Evolutionary conservation across 345 rosid genomes (phyloP), one percentile per base, ranked within the genome.

Genomic region (Arabidopsis arenosa): DNA sequence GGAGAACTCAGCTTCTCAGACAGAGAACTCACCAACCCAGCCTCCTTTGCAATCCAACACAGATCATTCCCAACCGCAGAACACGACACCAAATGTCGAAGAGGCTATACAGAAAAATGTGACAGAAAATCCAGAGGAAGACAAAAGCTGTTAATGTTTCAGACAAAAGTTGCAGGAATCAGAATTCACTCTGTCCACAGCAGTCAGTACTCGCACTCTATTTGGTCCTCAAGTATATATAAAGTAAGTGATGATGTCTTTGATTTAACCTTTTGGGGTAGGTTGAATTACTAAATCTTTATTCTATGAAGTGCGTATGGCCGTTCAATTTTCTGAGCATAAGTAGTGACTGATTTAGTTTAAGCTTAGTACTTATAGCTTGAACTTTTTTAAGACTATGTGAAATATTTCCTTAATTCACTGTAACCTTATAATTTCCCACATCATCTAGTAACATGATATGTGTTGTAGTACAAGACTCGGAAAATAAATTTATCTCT

Each of bases 1-100:
- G 59, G 66, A 54, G 51, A 53, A 69, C 15, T 53, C 57, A 76
- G 70, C 56, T 44, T n/a, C 62, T 45, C 75, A 76, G 43, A 76
- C 17, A 6, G 70, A 68, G 56, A 67, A 51, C 35, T 41, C 43
- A 52, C 37, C 18, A 0, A 3, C 73, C 3, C 60, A 58, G 53
- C 57, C 70, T 59, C 77, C 63, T 68, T 30, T 14, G 44, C 35
- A 52, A 41, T 40, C 41, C 23, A 40, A 51, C 62, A 41, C 54
- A 39, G 76, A 74, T 35, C 59, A 53, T 55, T 62, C 55, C 69
- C 32, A 60, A 10, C 39, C 21, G 30, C 63, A 61, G 57, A 33
- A 60, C 4, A 7, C 60, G 30, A 40, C 73, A 53, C 58, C 48
- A 14, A 45, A 61, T 53, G 58, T 44, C 58, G 15, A 54, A 76